Evolutionary conservation across 179 eudicot genomes (phyloP).

Genomic region (Beta macrorhiza): DNA sequence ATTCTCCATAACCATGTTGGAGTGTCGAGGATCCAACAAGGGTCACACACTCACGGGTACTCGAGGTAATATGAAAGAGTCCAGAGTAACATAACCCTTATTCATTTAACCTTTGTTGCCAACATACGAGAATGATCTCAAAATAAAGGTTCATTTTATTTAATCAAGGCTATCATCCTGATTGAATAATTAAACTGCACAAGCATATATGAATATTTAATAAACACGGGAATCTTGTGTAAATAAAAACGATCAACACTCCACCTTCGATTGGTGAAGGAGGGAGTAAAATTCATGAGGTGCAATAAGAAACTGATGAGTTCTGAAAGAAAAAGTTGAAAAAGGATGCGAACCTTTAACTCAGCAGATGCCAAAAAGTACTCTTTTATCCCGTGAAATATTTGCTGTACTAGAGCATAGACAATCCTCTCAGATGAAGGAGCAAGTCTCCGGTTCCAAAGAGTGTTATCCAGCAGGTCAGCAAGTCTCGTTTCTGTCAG

Average conservation of each 20-base stretch:
- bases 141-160: neutral
- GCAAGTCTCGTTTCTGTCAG: conserved; percentile 92
- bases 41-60: no score
- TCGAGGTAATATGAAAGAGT: no score
- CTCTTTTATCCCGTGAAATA: conserved; percentile 96
- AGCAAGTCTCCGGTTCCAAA: conserved; percentile 95
- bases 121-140: neutral
- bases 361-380: conserved; percentile 95
- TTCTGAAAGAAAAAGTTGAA: neutral
- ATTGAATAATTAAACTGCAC: neutral
- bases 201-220: neutral
- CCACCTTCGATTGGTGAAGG: neutral
- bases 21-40: no score
- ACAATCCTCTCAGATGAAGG: conserved; percentile 98
- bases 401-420: conserved; percentile 93
- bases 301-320: neutral
- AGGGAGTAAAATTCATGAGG: neutral
- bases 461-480: conserved; percentile 89
- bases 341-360: conserved; percentile 54
- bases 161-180: neutral
- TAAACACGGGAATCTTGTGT: neutral
- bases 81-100: neutral
- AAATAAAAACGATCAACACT: neutral
- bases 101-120: neutral
- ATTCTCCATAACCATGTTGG: no score